These are phyloP conservation scores for Neurospora sp. DNA, from an alignment of 495 filamentous ascomycete species.

Conservation along the genomic window DNA sequence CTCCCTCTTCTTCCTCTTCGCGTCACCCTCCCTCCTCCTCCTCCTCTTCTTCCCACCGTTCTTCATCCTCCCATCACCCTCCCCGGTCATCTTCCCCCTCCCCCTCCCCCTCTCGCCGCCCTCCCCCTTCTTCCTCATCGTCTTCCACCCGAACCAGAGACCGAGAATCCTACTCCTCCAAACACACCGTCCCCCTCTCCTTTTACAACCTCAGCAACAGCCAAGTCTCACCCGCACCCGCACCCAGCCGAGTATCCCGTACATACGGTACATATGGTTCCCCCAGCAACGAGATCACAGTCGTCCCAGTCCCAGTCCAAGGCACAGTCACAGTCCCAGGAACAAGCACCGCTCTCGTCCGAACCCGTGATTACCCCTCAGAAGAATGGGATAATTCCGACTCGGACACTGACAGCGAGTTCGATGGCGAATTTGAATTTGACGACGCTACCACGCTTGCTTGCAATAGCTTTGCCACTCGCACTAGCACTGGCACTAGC, in stretches of 20 bases:
- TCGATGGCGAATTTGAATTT: background rate
- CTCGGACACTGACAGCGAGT: background rate
- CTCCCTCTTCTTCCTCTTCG: background rate
- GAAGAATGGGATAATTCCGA: background rate
- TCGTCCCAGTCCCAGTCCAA: background rate
- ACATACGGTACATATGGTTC: background rate
- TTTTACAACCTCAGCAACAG: background rate
- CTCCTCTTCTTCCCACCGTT: background rate
- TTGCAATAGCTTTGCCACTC: background rate
- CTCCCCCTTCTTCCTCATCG: background rate
- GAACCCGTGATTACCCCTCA: background rate
- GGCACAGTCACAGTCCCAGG: background rate
- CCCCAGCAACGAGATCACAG: background rate
- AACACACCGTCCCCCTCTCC: conserved; percentile 41
- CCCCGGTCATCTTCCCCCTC: background rate
- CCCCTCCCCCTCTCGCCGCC: background rate
- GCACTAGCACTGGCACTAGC: background rate
- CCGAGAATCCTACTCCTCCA: conserved; percentile 31
- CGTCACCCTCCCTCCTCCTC: background rate
- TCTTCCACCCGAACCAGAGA: background rate
- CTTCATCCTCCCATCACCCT: background rate
- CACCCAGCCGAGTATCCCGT: background rate
- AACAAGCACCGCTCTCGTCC: background rate
- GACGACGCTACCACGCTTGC: background rate
- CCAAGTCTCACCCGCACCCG: background rate